phyloP scores from a whole-genome alignment of 148 eudicot genomes.

The Persicaria maculosa region DNA sequence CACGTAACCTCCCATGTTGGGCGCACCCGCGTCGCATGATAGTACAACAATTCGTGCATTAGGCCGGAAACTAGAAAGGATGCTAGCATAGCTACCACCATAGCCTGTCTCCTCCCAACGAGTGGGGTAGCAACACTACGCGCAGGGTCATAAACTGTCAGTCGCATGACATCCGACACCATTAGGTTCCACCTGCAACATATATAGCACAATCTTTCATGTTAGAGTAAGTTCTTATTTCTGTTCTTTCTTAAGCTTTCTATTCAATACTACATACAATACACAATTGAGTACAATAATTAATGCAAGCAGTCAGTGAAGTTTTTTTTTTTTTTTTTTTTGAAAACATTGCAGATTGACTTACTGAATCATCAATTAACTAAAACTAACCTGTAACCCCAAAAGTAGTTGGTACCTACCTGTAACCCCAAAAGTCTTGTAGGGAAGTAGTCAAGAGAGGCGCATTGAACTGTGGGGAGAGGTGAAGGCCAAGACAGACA shows the following conservation, averaged over 20 bases:
- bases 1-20: slow-evolving; percentile 69
- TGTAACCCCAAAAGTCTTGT: slow-evolving; percentile 62
- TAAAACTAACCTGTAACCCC: slow-evolving; percentile 38
- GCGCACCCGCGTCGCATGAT: slow-evolving; percentile 31
- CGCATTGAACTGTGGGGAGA: slow-evolving; percentile 45
- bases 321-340: no score
- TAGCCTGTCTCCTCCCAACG: slow-evolving; percentile 22
- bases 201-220: neutral
- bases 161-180: slow-evolving; percentile 41
- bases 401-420: slow-evolving; percentile 29
- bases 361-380: no score
- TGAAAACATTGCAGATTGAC: neutral
- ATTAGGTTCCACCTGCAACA: slow-evolving; percentile 54
- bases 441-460: slow-evolving; percentile 51
- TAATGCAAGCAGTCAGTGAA: neutral
- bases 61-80: slow-evolving; percentile 51
- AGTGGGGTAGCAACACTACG: slow-evolving; percentile 10
- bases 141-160: slow-evolving; percentile 31
- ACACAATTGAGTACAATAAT: neutral
- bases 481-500: slow-evolving; percentile 33
- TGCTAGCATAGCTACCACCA: slow-evolving; percentile 16
- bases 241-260: neutral
- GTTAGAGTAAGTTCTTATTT: neutral
- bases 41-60: slow-evolving; percentile 51
- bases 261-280: neutral